Evolutionary conservation across 139 green algal species (phyloP), one percentile per base, ranked within the genome.

Genomic region (Coccomyxa sp.): DNA sequence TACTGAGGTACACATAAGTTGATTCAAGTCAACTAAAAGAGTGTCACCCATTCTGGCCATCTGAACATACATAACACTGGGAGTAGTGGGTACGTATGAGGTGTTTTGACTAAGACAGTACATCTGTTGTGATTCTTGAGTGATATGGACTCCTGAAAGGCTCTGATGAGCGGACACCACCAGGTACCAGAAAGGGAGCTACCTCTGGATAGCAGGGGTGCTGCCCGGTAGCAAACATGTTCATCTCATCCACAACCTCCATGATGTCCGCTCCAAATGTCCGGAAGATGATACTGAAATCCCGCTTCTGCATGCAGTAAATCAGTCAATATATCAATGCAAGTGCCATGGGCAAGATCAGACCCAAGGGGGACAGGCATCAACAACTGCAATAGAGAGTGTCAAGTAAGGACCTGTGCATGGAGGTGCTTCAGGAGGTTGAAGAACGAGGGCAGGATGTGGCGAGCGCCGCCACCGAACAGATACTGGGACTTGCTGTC

Each of bases 361-460:
- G 7, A 7, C 38, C 63, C 63, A 11, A 25, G 18, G 9, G 10
- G 9, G 21, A 28, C 63, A 71, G 7, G 18, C 18, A 11, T 71
- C 21, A 71, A 25, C 63, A 68, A 25, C 60, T 68, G 60, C 60
- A 68, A 16, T 68, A 71, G 18, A 71, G 63, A 71, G 63, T 9
- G 18, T 17, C 23, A 23, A 30, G 14, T 28, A 15, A 77, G 7
- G 30, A 86, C 81, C 79, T 83, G 81, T 1, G 79, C 77, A 10
- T 87, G 83, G 78, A 90, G 76, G 63, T 90, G 83, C n/a, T 82
- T 67, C 13, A 90, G 86, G 67, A 90, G 83, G 59, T 87, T 82
- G 79, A 90, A 90, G 79, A 90, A 90, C 71, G 83, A 88, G 10
- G 86, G 83, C 74, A 90, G 77, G 59, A 89, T 87, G 58, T 81